Base-by-base conservation (phyloP, 441 rosid genomes). In the Biscutella laevigata region DNA sequence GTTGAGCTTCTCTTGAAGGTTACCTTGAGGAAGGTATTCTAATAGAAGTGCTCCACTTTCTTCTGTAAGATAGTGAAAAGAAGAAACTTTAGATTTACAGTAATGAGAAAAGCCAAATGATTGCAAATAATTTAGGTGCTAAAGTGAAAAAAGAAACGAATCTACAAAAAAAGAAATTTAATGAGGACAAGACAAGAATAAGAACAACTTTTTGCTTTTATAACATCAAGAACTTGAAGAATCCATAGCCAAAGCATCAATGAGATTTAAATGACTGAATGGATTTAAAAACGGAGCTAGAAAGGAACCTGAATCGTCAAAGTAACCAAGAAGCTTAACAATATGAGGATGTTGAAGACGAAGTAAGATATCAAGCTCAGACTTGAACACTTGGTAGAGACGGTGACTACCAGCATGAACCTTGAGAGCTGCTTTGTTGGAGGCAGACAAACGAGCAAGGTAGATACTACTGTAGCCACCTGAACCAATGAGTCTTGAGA, bases 391-490 rank as follows among this genome's bases (percentile, higher is more conserved):
- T 50, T 68, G 70, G 35, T 74, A 70, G 21, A 83, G 86, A 56
- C 84, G 79, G 55, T 74, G 82, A 27, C 94, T 69, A 13, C 71
- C 62, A 15, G 30, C 39, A 43, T 77, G 81, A 49, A 85, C 67
- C 77, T 88, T 88, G 30, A 88, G 70, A 5, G 95, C 95, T 4
- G 76, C 88, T 5, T 29, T 44, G 21, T 5, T 30, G n/a, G 73
- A 53, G 40, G 66, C 65, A 22, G 80, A 53, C 38, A 84, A 28
- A 4, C 56, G 71, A 46, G 81, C 95, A 64, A 83, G n/a, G 64
- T 77, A 85, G 16, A 88, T 86, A 7, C 68, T 72, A 65, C 96
- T 81, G 59, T 83, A 88, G 32, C 96, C 96, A 8, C 95, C 96
- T 0, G 76, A 71, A 11, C 96, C 96, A 17, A 85, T 75, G 50